Evolutionary conservation across 1,284 basidiomycete species (phyloP).

Genomic region (Rhizoctonia solani): DNA sequence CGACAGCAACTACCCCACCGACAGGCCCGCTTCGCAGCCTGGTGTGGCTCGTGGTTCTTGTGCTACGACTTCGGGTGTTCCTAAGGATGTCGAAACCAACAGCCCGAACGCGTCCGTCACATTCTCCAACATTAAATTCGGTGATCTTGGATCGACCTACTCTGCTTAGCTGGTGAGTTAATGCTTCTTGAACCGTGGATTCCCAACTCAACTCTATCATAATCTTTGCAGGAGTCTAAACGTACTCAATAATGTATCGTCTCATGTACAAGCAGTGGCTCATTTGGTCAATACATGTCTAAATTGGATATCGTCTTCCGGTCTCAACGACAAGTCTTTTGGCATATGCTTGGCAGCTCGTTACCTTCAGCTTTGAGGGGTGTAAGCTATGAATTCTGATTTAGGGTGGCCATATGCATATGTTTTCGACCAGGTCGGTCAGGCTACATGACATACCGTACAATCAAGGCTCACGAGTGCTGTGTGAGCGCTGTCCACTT

Average conservation of each 20-base stretch:
- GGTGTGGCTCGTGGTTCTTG: conserved; percentile 61
- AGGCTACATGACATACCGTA: too few species aligned
- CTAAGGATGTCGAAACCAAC: conserved; percentile 51
- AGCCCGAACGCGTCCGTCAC: conserved; percentile 46
- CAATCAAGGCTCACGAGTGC: too few species aligned
- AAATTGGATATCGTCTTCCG: neutral
- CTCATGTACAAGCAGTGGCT: neutral
- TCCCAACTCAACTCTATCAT: neutral
- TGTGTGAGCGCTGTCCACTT: too few species aligned
- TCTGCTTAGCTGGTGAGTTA: conserved; percentile 33
- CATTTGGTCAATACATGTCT: conserved; percentile 6
- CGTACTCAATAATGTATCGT: neutral
- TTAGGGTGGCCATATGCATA: too few species aligned
- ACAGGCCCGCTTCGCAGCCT: conserved; percentile 49
- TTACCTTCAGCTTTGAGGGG: too few species aligned
- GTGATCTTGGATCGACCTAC: conserved; percentile 57
- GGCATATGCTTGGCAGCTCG: too few species aligned
- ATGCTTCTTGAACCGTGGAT: neutral
- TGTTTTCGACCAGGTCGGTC: too few species aligned
- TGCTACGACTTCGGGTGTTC: conserved; percentile 54
- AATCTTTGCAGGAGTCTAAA: neutral
- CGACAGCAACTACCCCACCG: conserved; percentile 58
- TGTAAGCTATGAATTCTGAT: too few species aligned
- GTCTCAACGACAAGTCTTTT: too few species aligned
- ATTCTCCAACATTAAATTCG: conserved; percentile 63